Base-by-base conservation (phyloP, 495 filamentous ascomycete species). In the Diplogelasinospora grovesii region DNA sequence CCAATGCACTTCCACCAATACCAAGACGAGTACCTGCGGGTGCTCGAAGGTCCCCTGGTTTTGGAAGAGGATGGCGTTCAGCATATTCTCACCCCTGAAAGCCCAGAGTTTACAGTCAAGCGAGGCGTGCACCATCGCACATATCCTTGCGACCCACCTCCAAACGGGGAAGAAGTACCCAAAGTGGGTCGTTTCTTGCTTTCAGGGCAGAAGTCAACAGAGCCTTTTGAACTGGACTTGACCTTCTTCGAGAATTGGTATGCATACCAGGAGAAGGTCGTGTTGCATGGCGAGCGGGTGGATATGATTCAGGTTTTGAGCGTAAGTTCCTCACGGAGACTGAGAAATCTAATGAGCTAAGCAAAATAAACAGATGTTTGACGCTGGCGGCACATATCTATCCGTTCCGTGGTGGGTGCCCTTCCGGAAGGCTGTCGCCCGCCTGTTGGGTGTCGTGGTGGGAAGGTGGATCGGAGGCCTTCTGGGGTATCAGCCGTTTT, bases 231-330 rank as follows among this genome's bases (percentile, higher is more conserved):
- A 41, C 59, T 73, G 3, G 66, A 75, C 53, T 57, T 52, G 1
- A 49, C 68, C 22, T 76, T 76, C 54, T 75, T 76, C 29, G 63
- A 74, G 53, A 76, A 76, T 34, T 76, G 69, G 71, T 75, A 75
- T 46, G 62, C 57, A 15, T 73, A 73, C 37, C 70, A 70, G 53
- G 68, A 75, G 39, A 62, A 66, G 29, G 48, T 70, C 7, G 25
- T 71, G 4, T 39, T 68, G n/a, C 34, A 60, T 10, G 63, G 61
- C 18, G 53, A 60, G 18, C 56, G 53, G 38, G 34, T 71, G 14
- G 54, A 70, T 45, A 45, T 65, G 31, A 55, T 74, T 35, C 71
- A 73, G 52, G 57, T 68, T 3, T 51, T 75, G 41, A 52, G 54
- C 41, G 69, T 73, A 19, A 35, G 32, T 35, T 5, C 15, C 14